Base-by-base conservation (phyloP, 1,284 basidiomycete species). In the Megacollybia platyphylla region DNA sequence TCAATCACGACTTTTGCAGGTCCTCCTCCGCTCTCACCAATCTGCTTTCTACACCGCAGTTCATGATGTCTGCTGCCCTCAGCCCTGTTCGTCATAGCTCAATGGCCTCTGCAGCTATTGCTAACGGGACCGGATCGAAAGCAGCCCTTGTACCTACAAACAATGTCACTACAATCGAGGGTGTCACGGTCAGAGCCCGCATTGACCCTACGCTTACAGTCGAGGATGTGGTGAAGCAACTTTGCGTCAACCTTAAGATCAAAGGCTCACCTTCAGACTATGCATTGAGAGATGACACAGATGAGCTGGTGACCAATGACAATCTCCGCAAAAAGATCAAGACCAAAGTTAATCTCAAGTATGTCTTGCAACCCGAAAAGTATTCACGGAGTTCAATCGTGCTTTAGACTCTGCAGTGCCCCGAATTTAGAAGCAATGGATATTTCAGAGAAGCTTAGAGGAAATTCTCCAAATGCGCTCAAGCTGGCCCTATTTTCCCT, bases 291-390 rank as follows among this genome's bases (percentile, higher is more conserved):
- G 91, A 96, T 55, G 87, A 92, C 52, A 76, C 71, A 24, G 87
- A 91, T 51, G 85, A 87, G 53, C 64, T 97, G 39, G 82, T 97
- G n/a, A 94, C 91, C 20, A 88, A 91, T 54, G 84, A 88, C 48
- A 94, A 87, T 57, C 62, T 89, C 55, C 72, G 76, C 55, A 82
- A 76, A 63, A 88, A 85, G 65, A 88, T 92, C 48, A 79, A 76
- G 61, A 70, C 71, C 43, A 88, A 87, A 57, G 74, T 73, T 43
- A 78, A 83, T 49, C 66, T 93, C 44, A 90, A 82, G 88, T 91
- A 55, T 53, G 78, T 73, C 48, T 46, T 24, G 20, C 20, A 24
- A 24, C 5, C 20, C 20, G 5, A 24, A 15, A 24, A 24, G 18
- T 9, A 37, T 40, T 45, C 41, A 9, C 8, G 31, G 18, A 36